Conservation (phyloP, 345 rosid genomes). For the Odontarrhena argentea region DNA sequence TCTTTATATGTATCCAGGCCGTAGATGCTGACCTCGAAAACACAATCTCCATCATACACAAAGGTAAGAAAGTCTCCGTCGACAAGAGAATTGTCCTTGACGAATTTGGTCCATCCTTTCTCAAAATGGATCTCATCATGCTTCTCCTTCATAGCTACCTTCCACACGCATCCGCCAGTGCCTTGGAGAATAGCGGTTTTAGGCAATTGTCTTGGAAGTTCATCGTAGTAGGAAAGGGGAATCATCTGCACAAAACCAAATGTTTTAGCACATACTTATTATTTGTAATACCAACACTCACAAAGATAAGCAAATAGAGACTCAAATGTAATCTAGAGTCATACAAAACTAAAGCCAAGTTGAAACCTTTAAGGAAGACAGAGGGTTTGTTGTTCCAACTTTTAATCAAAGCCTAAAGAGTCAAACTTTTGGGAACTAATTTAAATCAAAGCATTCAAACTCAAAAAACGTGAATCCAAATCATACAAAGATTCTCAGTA, state of each 20-base stretch:
- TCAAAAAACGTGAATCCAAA: no score
- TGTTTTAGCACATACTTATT: background rate
- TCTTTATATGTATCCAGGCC: conserved; percentile 21
- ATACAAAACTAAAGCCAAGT: no score
- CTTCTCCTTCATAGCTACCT: background rate
- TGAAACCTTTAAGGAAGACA: no score
- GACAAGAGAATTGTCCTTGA: conserved; percentile 15
- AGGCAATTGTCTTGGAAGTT: conserved; percentile 19
- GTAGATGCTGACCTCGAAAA: conserved; percentile 37
- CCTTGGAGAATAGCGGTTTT: conserved; percentile 30
- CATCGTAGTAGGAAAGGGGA: conserved; percentile 19
- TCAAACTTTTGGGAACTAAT: no score
- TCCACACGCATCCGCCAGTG: conserved; percentile 26
- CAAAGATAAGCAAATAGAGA: background rate
- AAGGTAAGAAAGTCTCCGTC: conserved; percentile 36
- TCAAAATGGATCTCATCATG: conserved; percentile 3
- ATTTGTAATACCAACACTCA: background rate
- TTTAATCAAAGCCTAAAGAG: no score
- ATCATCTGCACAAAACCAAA: conserved; percentile 11
- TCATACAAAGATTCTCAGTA: no score
- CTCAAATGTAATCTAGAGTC: background rate
- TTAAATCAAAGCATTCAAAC: no score
- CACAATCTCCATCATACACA: conserved; percentile 22
- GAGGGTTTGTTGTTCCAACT: no score
- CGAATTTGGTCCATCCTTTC: conserved; percentile 31